Conservation (phyloP, 2,329 filamentous ascomycete species). For the Fusarium sp. region DNA sequence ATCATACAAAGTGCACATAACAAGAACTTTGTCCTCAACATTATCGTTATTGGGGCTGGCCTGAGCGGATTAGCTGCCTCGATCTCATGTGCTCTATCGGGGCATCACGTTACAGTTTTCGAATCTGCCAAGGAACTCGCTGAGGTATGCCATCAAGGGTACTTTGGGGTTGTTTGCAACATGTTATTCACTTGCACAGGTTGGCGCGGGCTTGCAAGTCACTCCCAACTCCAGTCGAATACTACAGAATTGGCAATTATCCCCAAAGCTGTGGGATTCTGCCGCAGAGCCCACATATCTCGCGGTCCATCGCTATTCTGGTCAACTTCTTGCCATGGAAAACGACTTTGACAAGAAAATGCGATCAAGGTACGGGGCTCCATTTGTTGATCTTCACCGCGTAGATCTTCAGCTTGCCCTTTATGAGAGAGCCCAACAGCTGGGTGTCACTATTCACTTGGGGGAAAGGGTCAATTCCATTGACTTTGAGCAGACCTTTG, state of each 20-base stretch:
- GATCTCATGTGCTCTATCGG: slow-evolving; percentile 55
- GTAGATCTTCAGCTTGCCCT: slow-evolving; percentile 73
- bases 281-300: slow-evolving; percentile 63
- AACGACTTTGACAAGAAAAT: slow-evolving; percentile 67
- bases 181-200: neutral
- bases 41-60: slow-evolving; percentile 61
- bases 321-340: slow-evolving; percentile 65
- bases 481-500: slow-evolving; percentile 61
- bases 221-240: slow-evolving; percentile 66
- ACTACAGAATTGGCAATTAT: slow-evolving; percentile 66
- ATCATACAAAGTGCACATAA: too few relatives aligned
- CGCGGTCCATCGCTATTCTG: slow-evolving; percentile 68
- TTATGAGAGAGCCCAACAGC: slow-evolving; percentile 64
- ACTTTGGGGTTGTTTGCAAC: too few relatives aligned
- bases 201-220: slow-evolving; percentile 68
- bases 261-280: slow-evolving; percentile 58
- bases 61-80: slow-evolving; percentile 59
- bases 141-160: slow-evolving; percentile 47
- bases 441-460: slow-evolving; percentile 68
- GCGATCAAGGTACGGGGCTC: slow-evolving; percentile 68
- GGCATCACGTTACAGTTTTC: slow-evolving; percentile 59
- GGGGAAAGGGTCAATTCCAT: slow-evolving; percentile 63
- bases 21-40: slow-evolving; percentile 43
- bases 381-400: slow-evolving; percentile 73
- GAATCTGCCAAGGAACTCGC: slow-evolving; percentile 58